These are phyloP conservation scores for Nothopassalora personata DNA, from an alignment of 2,329 filamentous ascomycete species.

Conservation along the genomic window DNA sequence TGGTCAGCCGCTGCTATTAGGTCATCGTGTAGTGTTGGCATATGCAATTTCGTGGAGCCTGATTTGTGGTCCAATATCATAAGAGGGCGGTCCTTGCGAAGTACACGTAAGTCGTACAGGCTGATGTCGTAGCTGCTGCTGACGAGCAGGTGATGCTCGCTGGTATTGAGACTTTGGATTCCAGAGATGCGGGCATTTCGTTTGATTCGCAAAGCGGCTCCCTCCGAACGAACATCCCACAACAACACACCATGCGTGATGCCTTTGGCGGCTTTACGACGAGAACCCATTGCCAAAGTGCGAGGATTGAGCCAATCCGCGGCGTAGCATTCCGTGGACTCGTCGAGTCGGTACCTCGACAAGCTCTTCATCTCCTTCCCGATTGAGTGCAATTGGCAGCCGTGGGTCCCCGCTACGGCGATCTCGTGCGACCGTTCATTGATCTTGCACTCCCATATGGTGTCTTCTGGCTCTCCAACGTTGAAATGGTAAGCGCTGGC, in stretches of 20 bases:
- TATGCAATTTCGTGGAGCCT: neutral
- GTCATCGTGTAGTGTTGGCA: constrained; percentile 2
- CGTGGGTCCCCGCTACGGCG: neutral
- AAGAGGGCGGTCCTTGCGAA: constrained; percentile 8
- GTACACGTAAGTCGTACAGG: constrained; percentile 17
- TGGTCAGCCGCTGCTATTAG: constrained; percentile 22
- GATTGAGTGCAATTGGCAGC: neutral
- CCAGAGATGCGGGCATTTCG: constrained; percentile 9
- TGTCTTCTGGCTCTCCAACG: neutral
- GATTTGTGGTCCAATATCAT: constrained; percentile 9
- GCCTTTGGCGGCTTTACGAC: neutral
- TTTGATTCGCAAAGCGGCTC: constrained; percentile 6
- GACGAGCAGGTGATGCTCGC: constrained; percentile 13
- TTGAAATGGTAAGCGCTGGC: neutral
- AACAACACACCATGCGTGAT: constrained; percentile 9
- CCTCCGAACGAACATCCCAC: constrained; percentile 15
- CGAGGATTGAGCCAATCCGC: constrained; percentile 9
- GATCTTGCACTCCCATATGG: constrained; percentile 10
- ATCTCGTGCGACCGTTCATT: neutral
- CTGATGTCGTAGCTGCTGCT: constrained; percentile 16
- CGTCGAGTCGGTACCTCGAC: neutral
- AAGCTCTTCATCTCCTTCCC: constrained; percentile 3
- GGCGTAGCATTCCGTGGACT: neutral
- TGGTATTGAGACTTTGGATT: constrained; percentile 2
- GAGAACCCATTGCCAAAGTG: constrained; percentile 9